phyloP scores from a whole-genome alignment of 495 filamentous ascomycete species.

The Thermochaetoides thermophila region DNA sequence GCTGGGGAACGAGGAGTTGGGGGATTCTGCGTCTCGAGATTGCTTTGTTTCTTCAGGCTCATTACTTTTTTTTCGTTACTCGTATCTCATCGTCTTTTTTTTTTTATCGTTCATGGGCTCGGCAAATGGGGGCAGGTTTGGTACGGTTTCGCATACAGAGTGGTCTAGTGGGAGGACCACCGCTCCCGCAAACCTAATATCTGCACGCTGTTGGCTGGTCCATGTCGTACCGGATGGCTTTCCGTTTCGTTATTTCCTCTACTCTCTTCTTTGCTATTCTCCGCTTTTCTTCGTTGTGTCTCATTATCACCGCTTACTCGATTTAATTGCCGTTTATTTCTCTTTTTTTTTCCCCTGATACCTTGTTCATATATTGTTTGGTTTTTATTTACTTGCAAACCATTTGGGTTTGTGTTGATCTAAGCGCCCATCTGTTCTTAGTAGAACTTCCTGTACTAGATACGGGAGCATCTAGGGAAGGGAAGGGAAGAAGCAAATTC shows the following conservation, averaged over 20 bases:
- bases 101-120: too few species aligned
- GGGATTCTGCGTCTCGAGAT: constrained; percentile 13
- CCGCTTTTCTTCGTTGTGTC: constrained; percentile 28
- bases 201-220: constrained; percentile 40
- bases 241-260: too few species aligned
- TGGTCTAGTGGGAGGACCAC: constrained; percentile 25
- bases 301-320: constrained; percentile 35
- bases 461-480: too few species aligned
- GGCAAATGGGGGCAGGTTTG: constrained; percentile 32
- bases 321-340: constrained; percentile 10
- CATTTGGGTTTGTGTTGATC: too few species aligned
- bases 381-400: constrained; percentile 12
- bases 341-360: constrained; percentile 8
- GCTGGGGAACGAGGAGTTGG: constrained; percentile 8
- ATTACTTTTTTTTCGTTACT: constrained; percentile 19
- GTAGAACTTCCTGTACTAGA: too few species aligned
- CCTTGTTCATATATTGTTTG: constrained; percentile 9
- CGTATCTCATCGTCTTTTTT: constrained; percentile 23
- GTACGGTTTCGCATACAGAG: constrained; percentile 28
- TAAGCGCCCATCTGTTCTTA: too few species aligned
- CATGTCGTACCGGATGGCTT: constrained; percentile 32
- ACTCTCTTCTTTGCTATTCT: too few species aligned
- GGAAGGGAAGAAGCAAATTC: too few species aligned
- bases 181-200: constrained; percentile 36
- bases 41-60: constrained; percentile 15